Conservation (phyloP, 2,329 filamentous ascomycete species). For the Neonectria sp. region DNA sequence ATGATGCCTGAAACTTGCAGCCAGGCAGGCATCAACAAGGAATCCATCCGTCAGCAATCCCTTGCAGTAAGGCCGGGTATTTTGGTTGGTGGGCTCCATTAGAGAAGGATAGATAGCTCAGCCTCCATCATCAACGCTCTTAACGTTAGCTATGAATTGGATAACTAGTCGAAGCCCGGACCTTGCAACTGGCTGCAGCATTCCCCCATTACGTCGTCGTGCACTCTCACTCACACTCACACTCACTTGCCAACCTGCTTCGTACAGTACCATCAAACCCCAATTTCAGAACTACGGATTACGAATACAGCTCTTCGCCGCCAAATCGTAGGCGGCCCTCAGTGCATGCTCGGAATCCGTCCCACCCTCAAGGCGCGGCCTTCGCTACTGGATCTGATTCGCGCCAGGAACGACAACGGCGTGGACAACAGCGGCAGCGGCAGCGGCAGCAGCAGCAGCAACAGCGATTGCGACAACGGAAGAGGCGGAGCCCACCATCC, state of each 20-base stretch:
- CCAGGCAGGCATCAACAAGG: slow-evolving; percentile 17
- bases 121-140: not conserved
- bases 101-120: not conserved
- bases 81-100: not conserved
- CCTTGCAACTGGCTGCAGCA: not conserved
- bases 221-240: not conserved
- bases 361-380: slow-evolving; percentile 66
- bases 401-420: slow-evolving; percentile 52
- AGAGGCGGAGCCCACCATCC: not conserved
- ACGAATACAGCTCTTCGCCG: slow-evolving; percentile 4
- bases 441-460: slow-evolving; percentile 14
- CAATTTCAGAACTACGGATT: not conserved
- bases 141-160: not conserved
- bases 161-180: not conserved
- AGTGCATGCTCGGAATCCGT: slow-evolving; percentile 67
- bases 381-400: slow-evolving; percentile 67
- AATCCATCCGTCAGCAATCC: not conserved
- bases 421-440: slow-evolving; percentile 38
- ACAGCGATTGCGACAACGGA: slow-evolving; percentile 21
- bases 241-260: slow-evolving; percentile 1
- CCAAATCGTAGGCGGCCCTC: slow-evolving; percentile 28
- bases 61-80: not conserved
- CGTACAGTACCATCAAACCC: slow-evolving; percentile 15
- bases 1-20: not conserved
- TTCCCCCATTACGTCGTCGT: not conserved